A percentile compares a stretch with the other conserved stretches of the same genome.
These are phyloP conservation scores for Raddia guianensis DNA, from an alignment of 176 grass and related monocot species.

Conservation along the genomic window DNA sequence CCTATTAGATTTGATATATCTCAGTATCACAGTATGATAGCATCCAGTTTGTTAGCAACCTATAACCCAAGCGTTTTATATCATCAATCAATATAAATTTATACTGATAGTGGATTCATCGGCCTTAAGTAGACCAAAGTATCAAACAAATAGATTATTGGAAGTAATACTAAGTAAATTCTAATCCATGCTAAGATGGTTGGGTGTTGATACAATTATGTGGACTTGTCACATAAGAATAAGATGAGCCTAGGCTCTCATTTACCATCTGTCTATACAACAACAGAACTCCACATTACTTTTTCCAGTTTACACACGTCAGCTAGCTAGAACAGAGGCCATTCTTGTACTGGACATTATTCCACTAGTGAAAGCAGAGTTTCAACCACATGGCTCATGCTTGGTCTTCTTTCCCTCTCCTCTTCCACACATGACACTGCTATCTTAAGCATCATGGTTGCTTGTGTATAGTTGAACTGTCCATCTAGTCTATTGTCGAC, in stretches of 20 bases:
- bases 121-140: neutral
- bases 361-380: constrained; percentile 33
- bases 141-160: neutral
- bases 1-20: neutral
- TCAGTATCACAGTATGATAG: neutral
- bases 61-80: neutral
- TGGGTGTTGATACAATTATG: neutral
- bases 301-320: neutral
- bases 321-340: neutral
- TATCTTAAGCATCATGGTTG: constrained; percentile 39
- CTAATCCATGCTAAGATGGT: neutral
- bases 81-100: neutral
- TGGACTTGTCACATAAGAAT: neutral
- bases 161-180: neutral
- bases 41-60: neutral
- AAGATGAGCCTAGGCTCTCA: neutral
- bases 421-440: constrained; percentile 52
- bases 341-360: neutral
- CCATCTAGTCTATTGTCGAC: constrained; percentile 42
- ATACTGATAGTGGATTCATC: neutral
- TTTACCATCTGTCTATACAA: neutral
- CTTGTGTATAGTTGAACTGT: constrained; percentile 44
- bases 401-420: constrained; percentile 44
- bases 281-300: neutral
- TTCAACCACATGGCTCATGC: constrained; percentile 43